These are phyloP conservation scores for Xylariaceae sp. DNA, from an alignment of 2,329 filamentous ascomycete genomes.

Conservation along the genomic window DNA sequence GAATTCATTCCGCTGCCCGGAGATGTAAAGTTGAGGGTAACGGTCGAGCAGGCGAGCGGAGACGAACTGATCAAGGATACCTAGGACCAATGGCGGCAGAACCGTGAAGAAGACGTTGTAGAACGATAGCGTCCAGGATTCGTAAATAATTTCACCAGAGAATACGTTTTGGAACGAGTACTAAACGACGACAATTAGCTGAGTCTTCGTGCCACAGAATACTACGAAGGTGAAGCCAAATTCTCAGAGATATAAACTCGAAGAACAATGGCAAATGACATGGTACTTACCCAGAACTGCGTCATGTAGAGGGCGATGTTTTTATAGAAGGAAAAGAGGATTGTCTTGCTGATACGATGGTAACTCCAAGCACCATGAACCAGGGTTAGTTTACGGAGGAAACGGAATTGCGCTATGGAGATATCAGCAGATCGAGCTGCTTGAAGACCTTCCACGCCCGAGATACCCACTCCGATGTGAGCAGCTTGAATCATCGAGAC, in stretches of 20 bases:
- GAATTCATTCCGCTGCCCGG: slow-evolving; percentile 89
- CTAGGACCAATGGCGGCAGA: slow-evolving; percentile 86
- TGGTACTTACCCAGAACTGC: slow-evolving; percentile 83
- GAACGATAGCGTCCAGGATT: slow-evolving; percentile 98
- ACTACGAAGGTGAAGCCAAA: too few species aligned
- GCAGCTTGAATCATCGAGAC: slow-evolving; percentile 99
- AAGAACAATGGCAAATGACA: neutral
- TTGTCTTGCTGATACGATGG: slow-evolving; percentile 93
- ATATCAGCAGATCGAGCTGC: slow-evolving; percentile 95
- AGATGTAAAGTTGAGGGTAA: slow-evolving; percentile 91
- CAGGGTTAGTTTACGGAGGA: slow-evolving; percentile 85
- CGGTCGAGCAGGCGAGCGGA: slow-evolving; percentile 89
- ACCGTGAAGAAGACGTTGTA: slow-evolving; percentile 99
- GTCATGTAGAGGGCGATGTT: slow-evolving; percentile 99
- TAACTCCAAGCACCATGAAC: slow-evolving; percentile 98
- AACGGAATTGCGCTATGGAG: slow-evolving; percentile 93
- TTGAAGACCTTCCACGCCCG: slow-evolving; percentile 93
- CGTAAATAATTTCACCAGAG: slow-evolving; percentile 95
- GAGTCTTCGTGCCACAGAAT: too few species aligned
- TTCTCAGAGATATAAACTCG: too few species aligned
- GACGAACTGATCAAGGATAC: slow-evolving; percentile 97
- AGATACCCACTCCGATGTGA: slow-evolving; percentile 96
- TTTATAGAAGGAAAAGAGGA: slow-evolving; percentile 99
- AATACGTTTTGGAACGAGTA: slow-evolving; percentile 98
- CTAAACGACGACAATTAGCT: slow-evolving; percentile 40